A percentile compares a stretch with the other conserved stretches of the same genome.
These are phyloP conservation scores for Diaporthe sp. DNA, from an alignment of 2,329 filamentous ascomycete genomes.

Conservation along the genomic window DNA sequence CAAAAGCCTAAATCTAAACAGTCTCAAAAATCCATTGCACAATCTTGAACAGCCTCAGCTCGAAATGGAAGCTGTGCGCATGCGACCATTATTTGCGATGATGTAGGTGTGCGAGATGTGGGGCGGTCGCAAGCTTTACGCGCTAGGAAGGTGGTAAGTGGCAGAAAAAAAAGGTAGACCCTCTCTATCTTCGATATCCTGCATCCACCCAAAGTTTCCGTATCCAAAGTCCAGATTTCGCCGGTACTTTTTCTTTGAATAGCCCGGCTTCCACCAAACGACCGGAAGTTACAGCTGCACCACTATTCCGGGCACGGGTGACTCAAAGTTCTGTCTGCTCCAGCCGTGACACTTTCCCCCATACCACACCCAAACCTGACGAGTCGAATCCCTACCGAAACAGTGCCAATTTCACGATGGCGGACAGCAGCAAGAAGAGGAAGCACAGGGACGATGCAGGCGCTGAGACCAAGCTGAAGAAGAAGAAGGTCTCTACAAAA, in stretches of 20 bases:
- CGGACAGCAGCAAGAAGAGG: slow-evolving; percentile 63
- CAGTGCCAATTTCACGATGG: slow-evolving; percentile 50
- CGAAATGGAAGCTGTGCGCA: slow-evolving; percentile 2
- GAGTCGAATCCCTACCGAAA: neutral
- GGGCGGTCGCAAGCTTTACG: neutral
- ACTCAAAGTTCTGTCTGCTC: neutral
- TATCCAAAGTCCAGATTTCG: neutral
- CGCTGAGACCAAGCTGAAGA: slow-evolving; percentile 58
- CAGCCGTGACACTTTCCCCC: neutral
- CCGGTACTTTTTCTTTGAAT: neutral
- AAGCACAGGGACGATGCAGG: slow-evolving; percentile 62
- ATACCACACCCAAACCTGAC: too few species aligned
- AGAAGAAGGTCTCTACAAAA: slow-evolving; percentile 66
- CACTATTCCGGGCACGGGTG: neutral
- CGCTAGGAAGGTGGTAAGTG: slow-evolving; percentile 37
- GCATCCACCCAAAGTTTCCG: slow-evolving; percentile 6
- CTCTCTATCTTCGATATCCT: neutral
- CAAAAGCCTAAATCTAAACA: neutral
- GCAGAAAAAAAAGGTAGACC: slow-evolving; percentile 37
- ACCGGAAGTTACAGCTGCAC: neutral
- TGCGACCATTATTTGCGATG: slow-evolving; percentile 26
- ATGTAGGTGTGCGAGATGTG: slow-evolving; percentile 25
- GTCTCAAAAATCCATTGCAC: neutral
- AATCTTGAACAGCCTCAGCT: neutral
- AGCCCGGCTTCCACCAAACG: neutral